phyloP scores from a whole-genome alignment of 495 filamentous ascomycete species.

The Annulohypoxylon stygium region DNA sequence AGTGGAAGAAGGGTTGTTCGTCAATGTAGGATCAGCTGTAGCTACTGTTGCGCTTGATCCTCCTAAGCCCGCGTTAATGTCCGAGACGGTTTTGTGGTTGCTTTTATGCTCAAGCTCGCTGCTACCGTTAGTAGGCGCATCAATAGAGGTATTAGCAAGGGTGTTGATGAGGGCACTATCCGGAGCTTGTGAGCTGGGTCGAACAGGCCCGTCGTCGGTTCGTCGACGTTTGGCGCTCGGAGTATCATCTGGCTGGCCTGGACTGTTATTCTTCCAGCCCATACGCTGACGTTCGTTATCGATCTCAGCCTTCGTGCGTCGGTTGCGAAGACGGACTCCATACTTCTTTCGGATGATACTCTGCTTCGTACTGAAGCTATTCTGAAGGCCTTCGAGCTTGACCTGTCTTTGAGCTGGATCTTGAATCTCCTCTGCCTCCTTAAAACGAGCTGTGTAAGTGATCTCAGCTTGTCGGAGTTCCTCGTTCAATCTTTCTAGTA shows the following conservation, averaged over 20 bases:
- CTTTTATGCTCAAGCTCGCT: constrained; percentile 42
- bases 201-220: constrained; percentile 33
- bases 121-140: constrained; percentile 28
- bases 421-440: constrained; percentile 52
- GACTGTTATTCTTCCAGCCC: constrained; percentile 46
- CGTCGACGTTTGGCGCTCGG: constrained; percentile 46
- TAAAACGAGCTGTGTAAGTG: constrained; percentile 55
- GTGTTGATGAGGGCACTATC: constrained; percentile 25
- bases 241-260: constrained; percentile 24
- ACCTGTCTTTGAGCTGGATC: constrained; percentile 52
- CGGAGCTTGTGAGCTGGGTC: constrained; percentile 17
- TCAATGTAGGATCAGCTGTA: constrained; percentile 50
- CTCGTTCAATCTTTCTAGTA: constrained; percentile 49
- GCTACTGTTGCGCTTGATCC: constrained; percentile 52
- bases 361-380: constrained; percentile 63
- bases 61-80: constrained; percentile 51
- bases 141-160: constrained; percentile 15
- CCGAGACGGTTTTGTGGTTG: constrained; percentile 50
- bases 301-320: constrained; percentile 61
- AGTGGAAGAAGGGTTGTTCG: constrained; percentile 15
- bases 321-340: constrained; percentile 60
- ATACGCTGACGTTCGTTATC: constrained; percentile 56
- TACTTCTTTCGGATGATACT: constrained; percentile 64
- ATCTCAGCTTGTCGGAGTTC: constrained; percentile 57
- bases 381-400: constrained; percentile 59